phyloP scores from a whole-genome alignment of 768 basidiomycete species.

The Phaeotremella skinneri region DNA sequence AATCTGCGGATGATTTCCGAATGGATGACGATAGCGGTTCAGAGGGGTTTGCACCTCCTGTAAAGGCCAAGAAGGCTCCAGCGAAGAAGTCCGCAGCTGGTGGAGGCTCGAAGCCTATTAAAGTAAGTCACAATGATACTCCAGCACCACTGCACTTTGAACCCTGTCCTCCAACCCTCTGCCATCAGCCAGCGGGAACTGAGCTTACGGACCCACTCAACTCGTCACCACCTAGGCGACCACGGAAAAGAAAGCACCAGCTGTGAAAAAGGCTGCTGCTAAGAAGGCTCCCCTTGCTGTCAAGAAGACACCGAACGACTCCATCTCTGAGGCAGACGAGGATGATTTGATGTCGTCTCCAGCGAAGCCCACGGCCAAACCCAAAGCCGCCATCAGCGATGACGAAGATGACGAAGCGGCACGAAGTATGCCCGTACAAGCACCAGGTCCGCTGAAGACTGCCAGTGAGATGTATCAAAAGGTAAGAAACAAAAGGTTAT shows the following conservation, averaged over 20 bases:
- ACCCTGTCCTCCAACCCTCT: constrained; percentile 2
- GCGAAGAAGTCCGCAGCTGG: constrained; percentile 18
- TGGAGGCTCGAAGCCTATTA: constrained; percentile 17
- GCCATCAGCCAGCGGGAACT: too few relatives aligned
- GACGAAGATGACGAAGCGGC: constrained; percentile 38
- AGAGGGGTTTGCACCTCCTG: constrained; percentile 31
- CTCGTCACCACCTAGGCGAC: constrained; percentile 19
- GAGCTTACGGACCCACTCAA: too few relatives aligned
- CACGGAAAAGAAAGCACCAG: constrained; percentile 33
- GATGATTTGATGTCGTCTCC: constrained; percentile 51
- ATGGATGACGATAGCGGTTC: constrained; percentile 41
- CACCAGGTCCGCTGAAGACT: constrained; percentile 59
- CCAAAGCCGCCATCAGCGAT: constrained; percentile 48
- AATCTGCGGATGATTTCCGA: constrained; percentile 19
- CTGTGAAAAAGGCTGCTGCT: constrained; percentile 21
- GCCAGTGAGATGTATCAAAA: constrained; percentile 89
- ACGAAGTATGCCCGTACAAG: constrained; percentile 23
- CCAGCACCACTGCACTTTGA: background rate
- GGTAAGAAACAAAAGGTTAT: constrained; percentile 56
- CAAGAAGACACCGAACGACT: constrained; percentile 46
- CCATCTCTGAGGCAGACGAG: constrained; percentile 35
- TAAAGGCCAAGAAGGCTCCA: constrained; percentile 25
- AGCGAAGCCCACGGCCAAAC: constrained; percentile 61
- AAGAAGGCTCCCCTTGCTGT: constrained; percentile 54
- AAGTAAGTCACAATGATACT: constrained; percentile 12